Percentiles rank a stretch among this genome's conserved stretches.
phyloP scores from a whole-genome alignment of 495 filamentous ascomycete species.

The Penicillium samsonianum region DNA sequence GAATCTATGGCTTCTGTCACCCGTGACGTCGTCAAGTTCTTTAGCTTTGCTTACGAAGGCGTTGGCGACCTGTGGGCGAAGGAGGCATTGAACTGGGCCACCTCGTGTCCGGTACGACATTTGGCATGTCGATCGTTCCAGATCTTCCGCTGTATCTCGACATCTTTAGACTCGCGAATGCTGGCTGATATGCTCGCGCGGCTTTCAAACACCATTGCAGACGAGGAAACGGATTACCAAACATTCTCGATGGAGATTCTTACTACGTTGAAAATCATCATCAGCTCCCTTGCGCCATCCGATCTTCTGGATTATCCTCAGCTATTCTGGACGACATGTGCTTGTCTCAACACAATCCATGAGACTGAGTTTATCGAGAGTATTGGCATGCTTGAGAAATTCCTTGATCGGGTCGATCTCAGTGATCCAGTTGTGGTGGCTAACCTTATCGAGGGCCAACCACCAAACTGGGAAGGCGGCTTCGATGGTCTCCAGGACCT shows the following conservation, averaged over 20 bases:
- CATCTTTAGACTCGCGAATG: constrained; percentile 87
- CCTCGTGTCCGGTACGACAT: constrained; percentile 93
- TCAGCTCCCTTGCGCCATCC: constrained; percentile 73
- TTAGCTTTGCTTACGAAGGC: constrained; percentile 80
- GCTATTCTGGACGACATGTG: constrained; percentile 95
- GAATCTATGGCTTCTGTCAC: constrained; percentile 82
- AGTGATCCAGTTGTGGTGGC: constrained; percentile 65
- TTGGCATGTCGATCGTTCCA: constrained; percentile 96
- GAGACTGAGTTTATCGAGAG: constrained; percentile 93
- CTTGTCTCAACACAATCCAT: constrained; percentile 92
- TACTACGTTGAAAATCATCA: constrained; percentile 87
- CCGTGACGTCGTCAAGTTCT: constrained; percentile 76
- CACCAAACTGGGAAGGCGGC: constrained; percentile 82
- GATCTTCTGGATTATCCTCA: constrained; percentile 87
- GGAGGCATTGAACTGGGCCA: constrained; percentile 89
- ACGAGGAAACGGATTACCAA: constrained; percentile 87
- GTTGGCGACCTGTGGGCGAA: constrained; percentile 89
- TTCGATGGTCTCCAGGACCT: constrained; percentile 87
- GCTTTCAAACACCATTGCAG: constrained; percentile 92
- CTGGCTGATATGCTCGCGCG: constrained; percentile 93
- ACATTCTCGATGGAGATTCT: constrained; percentile 98
- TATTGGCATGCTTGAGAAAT: constrained; percentile 85
- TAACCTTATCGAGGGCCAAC: constrained; percentile 72
- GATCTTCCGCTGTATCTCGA: constrained; percentile 91
- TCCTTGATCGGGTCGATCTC: constrained; percentile 82